Percentiles rank a stretch among this genome's conserved stretches.
phyloP scores from a whole-genome alignment of 2,329 filamentous ascomycete genomes.

The Botrytis fragariae region DNA sequence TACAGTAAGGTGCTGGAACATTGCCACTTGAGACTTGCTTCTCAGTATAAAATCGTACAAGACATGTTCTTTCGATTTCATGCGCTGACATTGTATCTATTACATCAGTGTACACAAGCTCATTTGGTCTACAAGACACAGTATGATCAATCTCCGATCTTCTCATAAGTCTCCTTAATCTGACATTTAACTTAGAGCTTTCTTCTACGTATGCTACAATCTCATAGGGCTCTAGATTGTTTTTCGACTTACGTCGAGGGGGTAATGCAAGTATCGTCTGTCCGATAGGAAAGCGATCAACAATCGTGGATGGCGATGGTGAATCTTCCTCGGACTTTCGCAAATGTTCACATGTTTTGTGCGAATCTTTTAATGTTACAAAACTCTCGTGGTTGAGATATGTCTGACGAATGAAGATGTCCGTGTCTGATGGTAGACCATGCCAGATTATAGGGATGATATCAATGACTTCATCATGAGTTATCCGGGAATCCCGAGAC shows the following conservation, averaged over 20 bases:
- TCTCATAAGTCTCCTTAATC: slow-evolving; percentile 54
- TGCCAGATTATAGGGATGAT: slow-evolving; percentile 60
- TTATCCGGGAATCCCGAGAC: slow-evolving; percentile 42
- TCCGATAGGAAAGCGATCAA: slow-evolving; percentile 46
- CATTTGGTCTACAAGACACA: slow-evolving; percentile 37
- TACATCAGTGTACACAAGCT: slow-evolving; percentile 54
- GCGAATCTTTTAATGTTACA: slow-evolving; percentile 52
- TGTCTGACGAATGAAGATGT: slow-evolving; percentile 69
- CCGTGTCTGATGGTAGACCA: slow-evolving; percentile 44
- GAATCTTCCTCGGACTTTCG: slow-evolving; percentile 13
- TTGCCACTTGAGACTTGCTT: slow-evolving; percentile 36
- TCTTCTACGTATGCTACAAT: slow-evolving; percentile 45
- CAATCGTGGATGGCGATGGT: slow-evolving; percentile 16
- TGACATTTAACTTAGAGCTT: slow-evolving; percentile 36
- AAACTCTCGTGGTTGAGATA: slow-evolving; percentile 63
- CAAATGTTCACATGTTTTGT: slow-evolving; percentile 53
- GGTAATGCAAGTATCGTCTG: slow-evolving; percentile 52
- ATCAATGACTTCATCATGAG: slow-evolving; percentile 54
- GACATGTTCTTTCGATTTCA: slow-evolving; percentile 55
- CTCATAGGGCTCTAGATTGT: slow-evolving; percentile 58
- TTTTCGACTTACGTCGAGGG: slow-evolving; percentile 44
- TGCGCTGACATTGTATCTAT: slow-evolving; percentile 40
- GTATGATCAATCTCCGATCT: slow-evolving; percentile 43
- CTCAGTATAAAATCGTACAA: slow-evolving; percentile 54
- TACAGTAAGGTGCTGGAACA: slow-evolving; percentile 63